Evolutionary conservation across 257 asterid genomes (phyloP).

Genomic region (Thymus quinquecostatus): DNA sequence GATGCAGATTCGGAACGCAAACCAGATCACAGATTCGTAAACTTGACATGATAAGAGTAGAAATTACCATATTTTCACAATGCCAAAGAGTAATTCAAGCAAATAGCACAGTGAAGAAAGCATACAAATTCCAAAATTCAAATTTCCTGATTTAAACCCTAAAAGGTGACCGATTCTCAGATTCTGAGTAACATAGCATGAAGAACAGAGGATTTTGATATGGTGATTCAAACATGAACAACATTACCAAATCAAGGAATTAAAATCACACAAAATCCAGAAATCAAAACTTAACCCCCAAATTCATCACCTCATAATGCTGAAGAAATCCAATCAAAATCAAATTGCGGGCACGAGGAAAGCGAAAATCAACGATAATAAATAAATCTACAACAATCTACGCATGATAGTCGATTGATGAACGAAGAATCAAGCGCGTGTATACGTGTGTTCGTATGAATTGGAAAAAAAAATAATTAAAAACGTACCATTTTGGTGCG

Average conservation of each 20-base stretch:
- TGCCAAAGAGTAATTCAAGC: neutral
- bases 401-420: neutral
- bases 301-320: neutral
- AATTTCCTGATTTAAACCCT: neutral
- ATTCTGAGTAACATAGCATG: neutral
- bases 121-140: neutral
- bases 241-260: conserved; percentile 5
- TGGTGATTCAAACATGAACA: neutral
- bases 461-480: neutral
- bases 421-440: neutral
- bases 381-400: neutral
- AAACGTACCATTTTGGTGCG: conserved; percentile 39
- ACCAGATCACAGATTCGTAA: neutral
- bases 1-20: neutral
- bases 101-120: neutral
- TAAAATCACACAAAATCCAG: neutral
- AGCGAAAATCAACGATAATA: conserved; percentile 4
- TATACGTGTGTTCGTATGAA: too few species aligned
- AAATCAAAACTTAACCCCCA: neutral
- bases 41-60: neutral
- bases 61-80: neutral
- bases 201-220: neutral
- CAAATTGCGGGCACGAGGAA: neutral
- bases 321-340: neutral
- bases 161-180: too few species aligned